Percentiles rank a stretch among this genome's conserved stretches.
These are phyloP conservation scores for Periconia sp. DNA, from an alignment of 2,329 filamentous ascomycete genomes.

Conservation along the genomic window DNA sequence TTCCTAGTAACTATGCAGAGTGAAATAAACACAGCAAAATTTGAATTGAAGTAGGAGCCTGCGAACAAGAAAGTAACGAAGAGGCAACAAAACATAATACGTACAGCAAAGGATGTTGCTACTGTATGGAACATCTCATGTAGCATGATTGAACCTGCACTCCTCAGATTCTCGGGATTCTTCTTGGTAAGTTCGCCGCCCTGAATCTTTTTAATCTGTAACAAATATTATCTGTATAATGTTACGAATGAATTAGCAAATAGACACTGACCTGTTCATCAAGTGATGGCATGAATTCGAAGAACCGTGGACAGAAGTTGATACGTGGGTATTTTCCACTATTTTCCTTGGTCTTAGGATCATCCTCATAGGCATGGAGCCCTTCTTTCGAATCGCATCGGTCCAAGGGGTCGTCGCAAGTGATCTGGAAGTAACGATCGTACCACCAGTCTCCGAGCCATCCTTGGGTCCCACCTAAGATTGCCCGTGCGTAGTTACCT, in stretches of 20 bases:
- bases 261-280: no score
- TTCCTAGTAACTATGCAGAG: no score
- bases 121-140: not conserved
- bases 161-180: not conserved
- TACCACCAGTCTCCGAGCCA: not conserved
- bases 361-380: not conserved
- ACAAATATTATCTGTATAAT: no score
- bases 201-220: no score
- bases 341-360: not conserved
- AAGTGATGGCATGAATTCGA: no score
- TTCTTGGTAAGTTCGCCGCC: not conserved
- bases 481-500: not conserved
- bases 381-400: not conserved
- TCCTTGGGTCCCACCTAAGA: not conserved
- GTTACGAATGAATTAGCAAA: no score
- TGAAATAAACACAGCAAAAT: no score
- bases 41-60: no score
- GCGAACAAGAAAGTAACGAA: no score
- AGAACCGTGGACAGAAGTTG: not conserved
- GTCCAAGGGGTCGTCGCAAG: not conserved
- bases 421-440: not conserved
- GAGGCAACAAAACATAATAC: not conserved
- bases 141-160: not conserved
- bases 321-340: not conserved
- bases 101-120: not conserved